Evolutionary conservation across 1,139 yeast genomes (phyloP), one percentile per base, ranked within the genome.

Genomic region (Taphrina sp.): DNA sequence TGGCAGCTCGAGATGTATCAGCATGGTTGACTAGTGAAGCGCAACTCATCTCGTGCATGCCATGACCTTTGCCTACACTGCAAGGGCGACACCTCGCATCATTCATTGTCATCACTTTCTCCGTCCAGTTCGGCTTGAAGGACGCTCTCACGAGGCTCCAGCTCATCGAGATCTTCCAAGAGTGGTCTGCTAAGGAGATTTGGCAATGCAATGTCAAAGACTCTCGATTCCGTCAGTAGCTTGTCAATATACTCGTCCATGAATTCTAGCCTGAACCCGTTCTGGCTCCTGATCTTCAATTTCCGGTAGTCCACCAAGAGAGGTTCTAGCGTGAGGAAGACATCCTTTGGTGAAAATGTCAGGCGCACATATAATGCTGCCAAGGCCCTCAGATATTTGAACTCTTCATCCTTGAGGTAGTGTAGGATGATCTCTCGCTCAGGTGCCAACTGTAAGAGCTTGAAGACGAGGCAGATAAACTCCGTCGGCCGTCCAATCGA

Each of bases 361-460:
- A 85, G 64, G 41, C 95, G 72, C 3, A 79, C 69, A 64, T 82
- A 83, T 23, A 82, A 64, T 31, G 85, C 76, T 1, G 80, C 77
- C 59, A 84, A 64, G 0, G 84, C 84, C 0, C 83, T 76, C 52
- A 85, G 68, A 64, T 85, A 61, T 49, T 85, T 84, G 73, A 83
- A 84, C 60, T 80, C 79, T 33, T 72, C 71, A 62, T 83, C 86
- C 8, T 66, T 65, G 28, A 83, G 69, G 61, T 80, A 77, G 55
- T 79, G 75, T 14, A 70, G 62, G 2, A 84, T 66, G 7, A 85
- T 77, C 5, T 78, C 84, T 10, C 63, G 65, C 3, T 73, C 67
- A 0, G 90, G 90, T 59, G 77, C 80, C 20, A 85, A 68, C 67
- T 85, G 88, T 8, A 84, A 70, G 54, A 85, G 66, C 59, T 86